phyloP scores from a whole-genome alignment of 2,329 filamentous ascomycete genomes.

The Coniochaeta pulveracea region DNA sequence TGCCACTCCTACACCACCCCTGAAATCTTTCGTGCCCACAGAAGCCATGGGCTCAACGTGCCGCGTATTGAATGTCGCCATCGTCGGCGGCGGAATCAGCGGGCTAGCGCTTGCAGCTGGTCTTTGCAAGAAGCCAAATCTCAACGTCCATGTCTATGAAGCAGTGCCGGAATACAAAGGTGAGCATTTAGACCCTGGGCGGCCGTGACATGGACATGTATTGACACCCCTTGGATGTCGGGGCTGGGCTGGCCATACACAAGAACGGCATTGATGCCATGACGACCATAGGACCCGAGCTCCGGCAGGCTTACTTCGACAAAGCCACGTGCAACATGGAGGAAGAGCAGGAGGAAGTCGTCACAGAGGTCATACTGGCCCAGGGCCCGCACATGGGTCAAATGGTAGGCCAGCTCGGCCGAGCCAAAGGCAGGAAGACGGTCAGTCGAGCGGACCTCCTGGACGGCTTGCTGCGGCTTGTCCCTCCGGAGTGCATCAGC shows the following conservation, averaged over 20 bases:
- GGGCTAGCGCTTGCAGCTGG: constrained; percentile 24
- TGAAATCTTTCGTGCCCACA: too few species aligned
- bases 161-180: constrained; percentile 14
- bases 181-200: background rate
- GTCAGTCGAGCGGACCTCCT: constrained; percentile 20
- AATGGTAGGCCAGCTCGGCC: constrained; percentile 16
- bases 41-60: too few species aligned
- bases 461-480: constrained; percentile 15
- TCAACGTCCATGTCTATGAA: constrained; percentile 26
- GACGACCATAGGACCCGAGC: constrained; percentile 20
- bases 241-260: constrained; percentile 26
- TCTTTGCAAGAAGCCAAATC: constrained; percentile 19
- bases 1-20: too few species aligned
- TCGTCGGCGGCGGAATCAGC: constrained; percentile 17
- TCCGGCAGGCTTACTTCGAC: constrained; percentile 19
- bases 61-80: constrained; percentile 6
- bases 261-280: constrained; percentile 23
- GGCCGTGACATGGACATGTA: too few species aligned
- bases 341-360: constrained; percentile 17
- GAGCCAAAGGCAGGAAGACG: constrained; percentile 20
- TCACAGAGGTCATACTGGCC: constrained; percentile 21
- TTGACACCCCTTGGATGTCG: constrained; percentile 21
- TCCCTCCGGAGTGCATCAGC: constrained; percentile 12
- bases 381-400: constrained; percentile 7
- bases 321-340: constrained; percentile 17